A percentile compares a stretch with the other conserved stretches of the same genome.
phyloP scores from a whole-genome alignment of 2,329 filamentous ascomycete species.

The Botryotinia narcissicola region DNA sequence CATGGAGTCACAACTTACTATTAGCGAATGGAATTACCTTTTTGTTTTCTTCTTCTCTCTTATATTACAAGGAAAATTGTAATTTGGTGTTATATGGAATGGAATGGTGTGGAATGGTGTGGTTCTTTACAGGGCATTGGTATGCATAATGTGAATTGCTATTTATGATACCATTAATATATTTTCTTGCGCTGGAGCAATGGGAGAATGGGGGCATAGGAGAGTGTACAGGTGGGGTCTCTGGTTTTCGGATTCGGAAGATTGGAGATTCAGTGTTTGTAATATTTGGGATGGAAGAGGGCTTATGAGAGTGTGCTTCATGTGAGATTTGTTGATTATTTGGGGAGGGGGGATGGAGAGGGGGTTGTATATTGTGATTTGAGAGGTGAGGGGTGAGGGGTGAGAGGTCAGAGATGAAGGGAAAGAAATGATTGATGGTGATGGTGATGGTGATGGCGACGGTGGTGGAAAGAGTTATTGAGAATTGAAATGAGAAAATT shows the following conservation, averaged over 20 bases:
- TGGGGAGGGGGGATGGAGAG: too few relatives aligned
- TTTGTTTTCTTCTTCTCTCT: not conserved
- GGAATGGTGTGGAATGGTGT: not conserved
- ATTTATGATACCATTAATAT: not conserved
- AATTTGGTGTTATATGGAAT: conserved; percentile 4
- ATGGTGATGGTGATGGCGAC: not conserved
- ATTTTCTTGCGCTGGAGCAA: not conserved
- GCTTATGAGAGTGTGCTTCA: not conserved
- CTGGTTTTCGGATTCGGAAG: not conserved
- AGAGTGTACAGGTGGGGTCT: not conserved
- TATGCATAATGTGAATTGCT: conserved; percentile 18
- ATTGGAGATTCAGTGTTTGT: not conserved
- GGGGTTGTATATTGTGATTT: too few relatives aligned
- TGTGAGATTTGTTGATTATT: not conserved
- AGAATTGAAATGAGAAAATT: not conserved
- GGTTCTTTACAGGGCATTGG: not conserved
- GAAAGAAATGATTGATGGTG: not conserved
- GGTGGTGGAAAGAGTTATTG: not conserved
- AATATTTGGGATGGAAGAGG: not conserved
- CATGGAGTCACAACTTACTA: conserved; percentile 2
- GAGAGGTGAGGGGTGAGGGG: too few relatives aligned
- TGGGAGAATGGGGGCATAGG: not conserved
- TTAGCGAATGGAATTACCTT: not conserved
- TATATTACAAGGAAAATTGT: not conserved
- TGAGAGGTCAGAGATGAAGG: too few relatives aligned